Base-by-base conservation (phyloP, 148 eudicot species). In the Rheum nobile region DNA sequence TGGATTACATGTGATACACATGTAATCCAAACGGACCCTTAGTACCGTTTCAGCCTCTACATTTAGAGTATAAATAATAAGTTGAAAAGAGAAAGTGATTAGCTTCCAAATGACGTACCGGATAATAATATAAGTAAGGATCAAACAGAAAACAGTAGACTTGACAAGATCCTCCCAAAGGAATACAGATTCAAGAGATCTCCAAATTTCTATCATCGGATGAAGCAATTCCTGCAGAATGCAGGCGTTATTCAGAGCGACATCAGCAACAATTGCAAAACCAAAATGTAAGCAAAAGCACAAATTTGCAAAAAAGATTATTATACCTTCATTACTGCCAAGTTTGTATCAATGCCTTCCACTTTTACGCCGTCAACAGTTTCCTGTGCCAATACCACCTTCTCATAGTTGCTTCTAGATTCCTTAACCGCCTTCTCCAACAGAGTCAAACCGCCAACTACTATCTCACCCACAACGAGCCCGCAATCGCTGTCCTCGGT, bases 281-380 rank as follows among this genome's bases (percentile, higher is more conserved):
- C 16, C 39, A 63, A 29, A 9, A 57, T 57, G 22, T 34, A 26
- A 57, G 4, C 22, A 31, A 63, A 1, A 29, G 11, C 22, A 28
- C 67, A 57, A 28, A 57, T 11, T 24, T 57, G 43, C 43, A 41
- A 41, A 29, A n/a, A 21, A 29, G 5, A 59, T 8, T 63, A 31
- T 63, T 44, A 19, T 81, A 94, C 98, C 98, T 88, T 86, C 91
- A 91, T 88, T 65, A 94, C 89, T 54, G 90, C 97, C 84, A 94
- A 78, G 71, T 94, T 94, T 74, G 97, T 94, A 77, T 94, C 98
- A 72, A 94, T 80, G 19, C 96, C 98, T 74, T 94, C 96, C 14
- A 91, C 96, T 88, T 91, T 94, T 39, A 90, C 98, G 54, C 96
- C 98, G 80, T 91, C 90, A 42, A 94, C 87, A 13, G 98, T 81